Conservation (phyloP, 352 stramenopile species). For the Pythium biforme region DNA sequence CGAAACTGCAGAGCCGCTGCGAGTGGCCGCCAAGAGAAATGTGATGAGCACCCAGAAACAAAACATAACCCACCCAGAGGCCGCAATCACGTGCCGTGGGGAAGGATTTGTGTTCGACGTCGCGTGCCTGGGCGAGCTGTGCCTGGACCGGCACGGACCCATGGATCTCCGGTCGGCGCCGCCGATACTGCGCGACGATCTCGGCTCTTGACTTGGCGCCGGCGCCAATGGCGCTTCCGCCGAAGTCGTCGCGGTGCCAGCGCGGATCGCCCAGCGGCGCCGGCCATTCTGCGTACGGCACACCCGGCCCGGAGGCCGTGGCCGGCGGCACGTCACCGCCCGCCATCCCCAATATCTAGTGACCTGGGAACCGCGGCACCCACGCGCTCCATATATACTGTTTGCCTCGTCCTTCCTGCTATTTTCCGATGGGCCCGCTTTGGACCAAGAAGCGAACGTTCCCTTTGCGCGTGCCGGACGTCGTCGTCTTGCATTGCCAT, state of each 20-base stretch:
- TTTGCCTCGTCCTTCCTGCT: slow-evolving; percentile 7
- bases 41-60: too few relatives aligned
- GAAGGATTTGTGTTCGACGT: background rate
- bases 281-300: slow-evolving; percentile 64
- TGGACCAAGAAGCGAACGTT: background rate
- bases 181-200: slow-evolving; percentile 43
- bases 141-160: background rate
- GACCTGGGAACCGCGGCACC: too few relatives aligned
- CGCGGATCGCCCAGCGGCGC: slow-evolving; percentile 48
- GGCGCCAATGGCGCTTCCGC: background rate
- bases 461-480: too few relatives aligned
- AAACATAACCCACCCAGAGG: too few relatives aligned
- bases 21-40: background rate
- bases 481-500: too few relatives aligned
- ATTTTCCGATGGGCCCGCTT: slow-evolving; percentile 18
- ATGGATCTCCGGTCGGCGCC: slow-evolving; percentile 13
- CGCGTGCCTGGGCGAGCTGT: slow-evolving; percentile 9
- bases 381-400: too few relatives aligned
- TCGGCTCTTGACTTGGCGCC: slow-evolving; percentile 31
- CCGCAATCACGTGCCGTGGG: slow-evolving; percentile 8
- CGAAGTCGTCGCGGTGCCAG: slow-evolving; percentile 25
- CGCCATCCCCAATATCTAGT: too few relatives aligned
- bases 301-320: slow-evolving; percentile 14
- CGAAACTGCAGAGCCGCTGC: slow-evolving; percentile 54
- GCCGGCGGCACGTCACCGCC: slow-evolving; percentile 10